Percentiles rank a stretch among this genome's conserved stretches.
phyloP scores from a whole-genome alignment of 2,329 filamentous ascomycete genomes.

The Dissoconium aciculare region DNA sequence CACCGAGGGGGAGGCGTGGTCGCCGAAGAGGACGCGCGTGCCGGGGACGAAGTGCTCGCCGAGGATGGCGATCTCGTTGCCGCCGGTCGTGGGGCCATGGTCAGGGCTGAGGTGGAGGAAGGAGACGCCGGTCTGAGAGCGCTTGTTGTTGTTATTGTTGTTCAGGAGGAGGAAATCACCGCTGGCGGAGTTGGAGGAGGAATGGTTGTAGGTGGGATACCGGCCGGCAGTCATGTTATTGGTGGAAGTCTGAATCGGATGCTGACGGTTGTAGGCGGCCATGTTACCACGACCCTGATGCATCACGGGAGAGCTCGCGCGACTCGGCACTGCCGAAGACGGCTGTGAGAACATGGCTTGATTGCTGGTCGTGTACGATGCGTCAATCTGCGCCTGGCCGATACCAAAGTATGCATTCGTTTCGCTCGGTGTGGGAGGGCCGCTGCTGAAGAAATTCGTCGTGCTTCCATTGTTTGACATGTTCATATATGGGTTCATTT shows the following conservation, averaged over 20 bases:
- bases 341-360: slow-evolving; percentile 21
- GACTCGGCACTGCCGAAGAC: slow-evolving; percentile 38
- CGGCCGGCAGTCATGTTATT: slow-evolving; percentile 11
- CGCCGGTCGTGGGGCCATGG: slow-evolving; percentile 68
- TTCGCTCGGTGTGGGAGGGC: slow-evolving; percentile 20
- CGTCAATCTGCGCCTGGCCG: slow-evolving; percentile 14
- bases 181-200: slow-evolving; percentile 6
- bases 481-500: slow-evolving; percentile 21
- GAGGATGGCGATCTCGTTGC: slow-evolving; percentile 73
- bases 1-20: slow-evolving; percentile 47
- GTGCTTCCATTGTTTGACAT: slow-evolving; percentile 18
- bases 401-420: slow-evolving; percentile 15
- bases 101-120: slow-evolving; percentile 48
- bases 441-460: slow-evolving; percentile 18
- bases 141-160: no score
- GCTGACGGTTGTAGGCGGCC: slow-evolving; percentile 20
- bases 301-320: slow-evolving; percentile 56
- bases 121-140: no score
- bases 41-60: slow-evolving; percentile 67
- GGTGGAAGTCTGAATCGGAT: slow-evolving; percentile 18
- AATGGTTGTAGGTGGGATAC: slow-evolving; percentile 5
- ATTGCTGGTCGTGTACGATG: slow-evolving; percentile 13
- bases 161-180: no score
- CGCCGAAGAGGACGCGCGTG: slow-evolving; percentile 75
- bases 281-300: slow-evolving; percentile 21